Evolutionary conservation across 257 asterid species (phyloP).

Genomic region (Rubia yunnanensis): DNA sequence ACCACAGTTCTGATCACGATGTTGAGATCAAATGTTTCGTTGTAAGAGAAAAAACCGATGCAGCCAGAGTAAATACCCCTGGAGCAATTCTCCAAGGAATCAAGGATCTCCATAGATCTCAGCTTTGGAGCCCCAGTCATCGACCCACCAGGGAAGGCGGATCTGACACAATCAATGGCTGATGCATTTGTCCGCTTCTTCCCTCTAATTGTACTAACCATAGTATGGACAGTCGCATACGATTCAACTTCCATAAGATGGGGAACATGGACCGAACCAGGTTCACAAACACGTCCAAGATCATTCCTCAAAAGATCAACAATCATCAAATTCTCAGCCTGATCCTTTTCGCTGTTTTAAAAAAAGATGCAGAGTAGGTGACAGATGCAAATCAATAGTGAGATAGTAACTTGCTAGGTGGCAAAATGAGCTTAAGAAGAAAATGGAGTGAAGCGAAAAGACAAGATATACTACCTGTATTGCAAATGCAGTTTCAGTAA

Average conservation of each 20-base stretch:
- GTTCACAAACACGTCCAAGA: constrained; percentile 95
- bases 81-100: constrained; percentile 67
- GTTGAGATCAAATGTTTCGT: constrained; percentile 88
- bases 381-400: too few species aligned
- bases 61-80: constrained; percentile 94
- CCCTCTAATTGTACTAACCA: constrained; percentile 91
- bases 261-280: constrained; percentile 92
- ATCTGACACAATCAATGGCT: constrained; percentile 69
- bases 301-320: constrained; percentile 94
- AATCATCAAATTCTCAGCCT: constrained; percentile 96
- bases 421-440: neutral
- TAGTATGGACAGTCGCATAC: constrained; percentile 89
- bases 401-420: too few species aligned
- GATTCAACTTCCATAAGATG: constrained; percentile 93
- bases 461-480: constrained; percentile 46
- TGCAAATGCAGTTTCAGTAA: constrained; percentile 59
- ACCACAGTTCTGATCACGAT: constrained; percentile 76
- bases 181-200: constrained; percentile 43
- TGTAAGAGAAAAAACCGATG: constrained; percentile 82
- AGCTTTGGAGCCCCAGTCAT: constrained; percentile 99
- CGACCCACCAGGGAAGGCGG: constrained; percentile 98
- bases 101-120: constrained; percentile 93
- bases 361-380: neutral
- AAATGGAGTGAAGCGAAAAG: neutral
- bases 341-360: constrained; percentile 81